Conservation (phyloP, 306 rosid species). For the Citrullus mucosospermus region DNA sequence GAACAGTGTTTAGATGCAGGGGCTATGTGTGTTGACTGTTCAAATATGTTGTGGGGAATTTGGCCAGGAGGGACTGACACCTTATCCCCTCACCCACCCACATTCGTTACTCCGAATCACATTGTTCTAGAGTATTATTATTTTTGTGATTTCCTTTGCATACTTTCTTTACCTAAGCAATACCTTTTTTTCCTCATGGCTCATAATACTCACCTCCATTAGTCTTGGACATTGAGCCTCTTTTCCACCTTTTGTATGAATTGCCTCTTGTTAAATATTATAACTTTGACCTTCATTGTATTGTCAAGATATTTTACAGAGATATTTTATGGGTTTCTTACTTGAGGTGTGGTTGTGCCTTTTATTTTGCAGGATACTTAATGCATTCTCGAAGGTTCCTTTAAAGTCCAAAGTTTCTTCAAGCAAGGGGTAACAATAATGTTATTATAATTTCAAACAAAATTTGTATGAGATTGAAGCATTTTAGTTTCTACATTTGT, state of each 20-base stretch:
- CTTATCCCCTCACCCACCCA: neutral
- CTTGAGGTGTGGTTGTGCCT: neutral
- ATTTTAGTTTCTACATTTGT: neutral
- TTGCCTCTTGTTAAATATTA: neutral
- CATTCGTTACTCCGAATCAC: neutral
- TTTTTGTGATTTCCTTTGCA: neutral
- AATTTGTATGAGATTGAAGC: neutral
- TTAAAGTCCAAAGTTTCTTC: conserved; percentile 45
- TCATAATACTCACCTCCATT: neutral
- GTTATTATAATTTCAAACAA: neutral
- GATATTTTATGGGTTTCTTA: neutral
- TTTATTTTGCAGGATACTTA: conserved; percentile 57
- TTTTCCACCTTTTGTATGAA: neutral
- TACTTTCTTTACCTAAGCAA: neutral
- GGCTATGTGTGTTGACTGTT: neutral
- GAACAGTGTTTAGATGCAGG: neutral
- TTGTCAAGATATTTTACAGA: neutral
- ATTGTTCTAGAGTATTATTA: neutral
- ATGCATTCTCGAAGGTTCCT: conserved; percentile 64
- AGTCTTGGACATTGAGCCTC: neutral
- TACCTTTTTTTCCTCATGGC: neutral
- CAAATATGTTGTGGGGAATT: neutral
- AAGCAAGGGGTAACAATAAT: conserved; percentile 37
- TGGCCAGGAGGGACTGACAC: neutral
- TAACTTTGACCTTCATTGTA: neutral